Evolutionary conservation across 805 yeast species (phyloP).

Genomic region (Nakazawaea ambrosiae): DNA sequence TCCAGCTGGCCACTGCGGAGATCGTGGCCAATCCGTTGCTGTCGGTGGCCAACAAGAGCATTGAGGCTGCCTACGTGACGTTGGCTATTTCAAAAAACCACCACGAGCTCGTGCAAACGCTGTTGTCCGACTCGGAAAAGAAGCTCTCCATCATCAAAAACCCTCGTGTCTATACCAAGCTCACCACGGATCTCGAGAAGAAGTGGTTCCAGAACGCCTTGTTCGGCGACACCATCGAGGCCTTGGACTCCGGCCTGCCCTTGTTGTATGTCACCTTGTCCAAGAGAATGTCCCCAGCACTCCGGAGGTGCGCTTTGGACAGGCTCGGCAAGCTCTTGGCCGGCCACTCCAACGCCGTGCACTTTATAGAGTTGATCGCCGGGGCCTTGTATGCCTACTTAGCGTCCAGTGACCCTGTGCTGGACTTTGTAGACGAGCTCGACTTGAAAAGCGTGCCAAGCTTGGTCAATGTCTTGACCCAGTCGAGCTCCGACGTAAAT

Average conservation of each 20-base stretch:
- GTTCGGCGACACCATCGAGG: too few species aligned
- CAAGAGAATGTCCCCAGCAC: constrained; percentile 23
- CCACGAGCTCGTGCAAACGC: constrained; percentile 16
- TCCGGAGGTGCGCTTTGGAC: constrained; percentile 27
- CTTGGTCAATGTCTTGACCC: constrained; percentile 31
- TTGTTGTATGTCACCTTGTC: constrained; percentile 45
- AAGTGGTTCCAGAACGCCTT: constrained; percentile 36
- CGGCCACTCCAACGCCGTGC: constrained; percentile 34
- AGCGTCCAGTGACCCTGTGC: constrained; percentile 13
- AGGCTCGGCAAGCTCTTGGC: constrained; percentile 26
- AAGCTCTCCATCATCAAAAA: constrained; percentile 43
- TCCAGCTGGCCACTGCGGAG: constrained; percentile 26
- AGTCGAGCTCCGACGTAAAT: constrained; percentile 1
- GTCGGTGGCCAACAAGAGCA: constrained; percentile 42
- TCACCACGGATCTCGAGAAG: constrained; percentile 36
- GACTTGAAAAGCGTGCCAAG: constrained; percentile 26
- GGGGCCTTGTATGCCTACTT: constrained; percentile 23
- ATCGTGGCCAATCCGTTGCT: constrained; percentile 46
- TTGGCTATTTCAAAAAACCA: constrained; percentile 25
- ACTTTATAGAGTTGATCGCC: constrained; percentile 36
- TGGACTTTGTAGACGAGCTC: constrained; percentile 10
- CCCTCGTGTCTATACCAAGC: constrained; percentile 43
- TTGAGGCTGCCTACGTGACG: constrained; percentile 49
- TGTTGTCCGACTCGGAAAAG: constrained; percentile 18
- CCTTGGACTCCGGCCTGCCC: constrained; percentile 25